phyloP scores from a whole-genome alignment of 495 filamentous ascomycete species.

The Penicillium pancosmium region DNA sequence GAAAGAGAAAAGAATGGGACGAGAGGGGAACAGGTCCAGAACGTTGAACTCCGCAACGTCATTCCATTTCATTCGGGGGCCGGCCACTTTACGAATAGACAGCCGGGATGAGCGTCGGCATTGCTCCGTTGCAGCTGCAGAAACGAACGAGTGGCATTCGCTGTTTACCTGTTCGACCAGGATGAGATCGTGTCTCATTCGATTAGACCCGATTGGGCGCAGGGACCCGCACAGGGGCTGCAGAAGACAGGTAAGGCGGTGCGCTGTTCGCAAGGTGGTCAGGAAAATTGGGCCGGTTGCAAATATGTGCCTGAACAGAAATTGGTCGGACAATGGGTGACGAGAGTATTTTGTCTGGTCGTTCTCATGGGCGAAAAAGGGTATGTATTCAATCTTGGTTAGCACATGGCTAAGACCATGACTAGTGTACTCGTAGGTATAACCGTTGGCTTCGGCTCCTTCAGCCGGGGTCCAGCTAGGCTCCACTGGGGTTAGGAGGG shows the following conservation, averaged over 20 bases:
- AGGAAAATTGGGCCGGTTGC: not conserved
- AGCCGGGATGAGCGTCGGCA: not conserved
- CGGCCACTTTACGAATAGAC: too few relatives aligned
- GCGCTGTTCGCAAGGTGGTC: constrained; percentile 1
- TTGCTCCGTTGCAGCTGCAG: not conserved
- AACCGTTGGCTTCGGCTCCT: constrained; percentile 6
- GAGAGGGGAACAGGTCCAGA: not conserved
- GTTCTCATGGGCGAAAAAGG: not conserved
- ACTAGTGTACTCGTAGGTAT: too few relatives aligned
- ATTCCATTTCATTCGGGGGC: not conserved
- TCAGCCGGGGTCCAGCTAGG: constrained; percentile 7
- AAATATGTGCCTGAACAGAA: not conserved
- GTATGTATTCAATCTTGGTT: not conserved
- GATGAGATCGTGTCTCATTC: constrained; percentile 4
- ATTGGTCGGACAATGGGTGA: not conserved
- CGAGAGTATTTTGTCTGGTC: not conserved
- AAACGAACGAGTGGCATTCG: not conserved
- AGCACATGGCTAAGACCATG: too few relatives aligned
- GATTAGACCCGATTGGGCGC: not conserved
- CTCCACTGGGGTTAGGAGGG: constrained; percentile 9
- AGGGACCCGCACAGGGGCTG: constrained; percentile 5
- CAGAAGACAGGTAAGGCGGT: not conserved
- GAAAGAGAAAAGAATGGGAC: not conserved
- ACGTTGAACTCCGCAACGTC: constrained; percentile 5
- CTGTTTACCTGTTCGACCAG: not conserved